Evolutionary conservation across 129 eudicot species (phyloP), one percentile per base, ranked within the genome.

Genomic region (Flaveria robusta): DNA sequence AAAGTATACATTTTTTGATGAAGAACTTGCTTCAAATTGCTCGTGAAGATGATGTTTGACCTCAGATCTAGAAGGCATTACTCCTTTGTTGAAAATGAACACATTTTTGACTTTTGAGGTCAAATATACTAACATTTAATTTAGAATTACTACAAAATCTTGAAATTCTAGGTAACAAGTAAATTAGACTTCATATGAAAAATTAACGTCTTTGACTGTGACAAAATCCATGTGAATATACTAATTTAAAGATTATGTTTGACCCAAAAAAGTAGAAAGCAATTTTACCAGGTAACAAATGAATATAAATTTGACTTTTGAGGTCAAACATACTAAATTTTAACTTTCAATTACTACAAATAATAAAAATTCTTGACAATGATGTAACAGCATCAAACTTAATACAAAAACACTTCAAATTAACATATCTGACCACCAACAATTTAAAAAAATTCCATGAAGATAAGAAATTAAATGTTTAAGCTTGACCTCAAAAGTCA

Each of bases 401-500:
- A 7, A 27, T 26, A 37, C 46, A 31, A 5, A n/a, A 18, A 9
- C 0, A 13, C 6, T 31, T 51, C 49, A 52, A 51, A 10, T 31
- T 51, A 51, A 11, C 1, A 9, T 16, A 52, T 31, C 7, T 37
- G 26, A 31, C 10, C 3, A 18, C n/a, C 7, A 72, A 19, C 31
- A 34, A 31, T 31, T 34, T 24, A n/a, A 1, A 31, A 3, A 7
- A 67, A 49, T 24, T 27, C 41, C 0, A 64, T 29, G 23, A 64
- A 39, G 27, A 31, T 66, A 20, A 1, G 14, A 52, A 37, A 66
- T 1, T 13, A 43, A 13, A 31, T 1, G 27, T 67, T 16, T 16
- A 74, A 5, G 66, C 16, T 34, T 66, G 73, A 52, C 66, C 74
- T 51, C 52, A 67, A 78, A 70, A 23, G 76, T 66, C 63, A 73